Base-by-base conservation (phyloP, 495 filamentous ascomycete species). In the Hypoxylon subgilvum region DNA sequence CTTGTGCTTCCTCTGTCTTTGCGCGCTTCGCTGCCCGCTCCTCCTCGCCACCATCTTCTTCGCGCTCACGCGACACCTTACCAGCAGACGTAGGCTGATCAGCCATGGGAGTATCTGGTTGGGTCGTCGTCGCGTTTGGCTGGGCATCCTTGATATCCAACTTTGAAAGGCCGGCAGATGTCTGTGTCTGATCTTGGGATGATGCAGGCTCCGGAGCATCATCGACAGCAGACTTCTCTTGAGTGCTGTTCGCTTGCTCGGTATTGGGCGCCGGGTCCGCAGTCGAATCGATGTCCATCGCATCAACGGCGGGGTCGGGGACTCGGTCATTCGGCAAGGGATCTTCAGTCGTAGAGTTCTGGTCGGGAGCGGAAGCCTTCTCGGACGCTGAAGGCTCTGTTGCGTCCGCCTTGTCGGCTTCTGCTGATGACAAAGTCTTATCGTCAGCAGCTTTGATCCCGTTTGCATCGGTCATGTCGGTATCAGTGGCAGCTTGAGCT, bases 11-110 rank as follows among this genome's bases (percentile, higher is more conserved):
- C 58, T 77, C 77, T 10, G 86, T 83, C 72, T 87, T 92, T 28
- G 88, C 79, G 19, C 90, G 84, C 72, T 96, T 96, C 6, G 89
- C 80, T 14, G 84, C 84, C 14, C 86, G 89, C 57, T 88, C 89
- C 57, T 88, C 89, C n/a, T 90, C 87, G 28, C 78, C 79, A 27
- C 74, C 77, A 49, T 92, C 83, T 27, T 83, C 86, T 12, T 93
- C 89, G 0, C 91, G 86, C 56, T 89, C 88, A 6, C 89, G 81
- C 0, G 84, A 76, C 2, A 86, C 40, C 69, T 91, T 91, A 2
- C 73, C 69, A 0, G 73, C 57, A 0, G 69, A 44, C 17, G 41
- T 13, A 12, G 52, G 57, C 1, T 68, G 56, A 13, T 76, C 75
- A 0, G 71, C 60, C 64, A 74, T 73, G 35, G 70, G 72, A 3